Evolutionary conservation across 345 rosid genomes (phyloP).

Genomic region (Brassica napus): Da-Ae NC_063449.1:47258501-47259000

Average conservation of each 20-base stretch:
- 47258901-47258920: constrained; percentile 26
- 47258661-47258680: constrained; percentile 27
- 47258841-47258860: constrained; percentile 29
- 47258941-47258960: constrained; percentile 19
- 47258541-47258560: constrained; percentile 61
- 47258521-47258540: constrained; percentile 65
- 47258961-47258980: constrained; percentile 10
- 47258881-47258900: constrained; percentile 27
- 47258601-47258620: constrained; percentile 54
- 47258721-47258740: constrained; percentile 12
- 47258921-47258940: constrained; percentile 22
- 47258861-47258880: neutral
- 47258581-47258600: constrained; percentile 54
- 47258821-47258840: constrained; percentile 40
- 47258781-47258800: constrained; percentile 26
- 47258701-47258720: constrained; percentile 31
- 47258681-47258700: constrained; percentile 8
- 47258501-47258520: constrained; percentile 62
- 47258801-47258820: constrained; percentile 11
- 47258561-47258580: constrained; percentile 60
- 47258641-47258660: neutral
- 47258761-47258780: constrained; percentile 8
- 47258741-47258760: constrained; percentile 11
- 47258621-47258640: constrained; percentile 2
- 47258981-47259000: neutral